Evolutionary conservation across 345 rosid species (phyloP).

Genomic region (Schrenkiella parvula): DNA sequence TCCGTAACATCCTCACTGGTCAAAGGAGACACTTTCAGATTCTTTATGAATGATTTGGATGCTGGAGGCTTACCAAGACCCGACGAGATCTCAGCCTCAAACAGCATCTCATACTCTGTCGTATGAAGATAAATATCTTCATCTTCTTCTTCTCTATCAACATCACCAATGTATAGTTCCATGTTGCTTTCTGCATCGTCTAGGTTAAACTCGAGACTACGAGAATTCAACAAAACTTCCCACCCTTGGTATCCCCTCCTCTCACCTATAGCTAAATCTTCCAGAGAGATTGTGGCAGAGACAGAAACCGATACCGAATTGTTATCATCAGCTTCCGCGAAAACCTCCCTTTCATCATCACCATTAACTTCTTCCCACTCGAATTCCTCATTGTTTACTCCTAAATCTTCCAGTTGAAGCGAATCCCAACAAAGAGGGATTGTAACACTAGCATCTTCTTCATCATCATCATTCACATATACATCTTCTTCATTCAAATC

Average conservation of each 20-base stretch:
- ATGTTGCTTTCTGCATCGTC: constrained; percentile 47
- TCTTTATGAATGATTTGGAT: constrained; percentile 57
- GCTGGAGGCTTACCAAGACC: constrained; percentile 66
- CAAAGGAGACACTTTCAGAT: constrained; percentile 47
- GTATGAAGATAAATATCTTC: constrained; percentile 57
- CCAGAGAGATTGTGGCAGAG: constrained; percentile 50
- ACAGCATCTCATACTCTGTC: constrained; percentile 64
- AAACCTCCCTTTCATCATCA: constrained; percentile 65
- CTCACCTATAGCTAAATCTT: constrained; percentile 50
- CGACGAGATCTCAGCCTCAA: constrained; percentile 58
- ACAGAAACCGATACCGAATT: constrained; percentile 55
- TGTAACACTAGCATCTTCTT: constrained; percentile 45
- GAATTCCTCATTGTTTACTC: constrained; percentile 60
- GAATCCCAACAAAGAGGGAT: constrained; percentile 76
- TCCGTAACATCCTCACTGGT: constrained; percentile 46
- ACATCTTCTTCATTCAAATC: constrained; percentile 42
- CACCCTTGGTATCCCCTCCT: constrained; percentile 58
- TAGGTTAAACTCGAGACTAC: constrained; percentile 48
- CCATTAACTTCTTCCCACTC: constrained; percentile 95
- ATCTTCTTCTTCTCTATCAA: constrained; percentile 18
- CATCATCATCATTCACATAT: constrained; percentile 33
- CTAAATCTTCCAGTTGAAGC: constrained; percentile 56
- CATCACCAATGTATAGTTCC: constrained; percentile 39
- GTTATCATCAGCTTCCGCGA: constrained; percentile 51
- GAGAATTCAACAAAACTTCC: constrained; percentile 74